Base-by-base conservation (phyloP, 2,329 filamentous ascomycete species). In the Aspergillus flavus region DNA sequence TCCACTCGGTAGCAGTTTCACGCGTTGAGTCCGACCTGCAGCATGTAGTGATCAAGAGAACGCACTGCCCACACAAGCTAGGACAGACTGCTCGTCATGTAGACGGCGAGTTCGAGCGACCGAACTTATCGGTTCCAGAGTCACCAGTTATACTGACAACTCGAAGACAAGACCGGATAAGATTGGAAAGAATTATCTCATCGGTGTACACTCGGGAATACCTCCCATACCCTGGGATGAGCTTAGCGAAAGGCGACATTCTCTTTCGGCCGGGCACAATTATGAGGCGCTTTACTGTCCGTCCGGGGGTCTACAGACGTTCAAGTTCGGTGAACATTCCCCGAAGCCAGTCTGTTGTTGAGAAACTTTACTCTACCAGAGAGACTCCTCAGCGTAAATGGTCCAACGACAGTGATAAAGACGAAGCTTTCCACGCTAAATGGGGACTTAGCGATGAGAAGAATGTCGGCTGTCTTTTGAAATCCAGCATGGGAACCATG, bases 21-120 rank as follows among this genome's bases (percentile, higher is more conserved):
- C 89, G 90, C 19, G 83, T 88, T 16, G 91, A 88, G 69, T 85
- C 86, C 16, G 84, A 88, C 46, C 77, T 90, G 58, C 90, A 86
- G 66, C 91, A 95, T 72, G 88, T 97, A 58, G 90, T 96, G 55
- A 87, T 97, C 72, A 94, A 92, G 73, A 96, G 96, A 72, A 97
- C 94, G 0, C 89, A 89, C 69, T 85, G 87, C 2, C 82, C 87
- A 54, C 89, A 88, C 69, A 86, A 89, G 50, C 75, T 80, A 7
- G 77, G 85, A 6, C 75, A 82, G 19, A 76, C 83, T 43, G 73
- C 66, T 16, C 79, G 76, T 32, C 80, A 77, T 66, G 79, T 68
- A 61, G 83, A 75, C 60, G 82, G 75, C n/a, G 82, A 84, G 39
- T 88, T 96, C 66, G 90, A 89, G 68, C 87, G 93, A 46, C 95